A percentile compares a stretch with the other conserved stretches of the same genome.
These are phyloP conservation scores for Chaetomiaceae sp. DNA, from an alignment of 2,329 filamentous ascomycete genomes.

Conservation along the genomic window DNA sequence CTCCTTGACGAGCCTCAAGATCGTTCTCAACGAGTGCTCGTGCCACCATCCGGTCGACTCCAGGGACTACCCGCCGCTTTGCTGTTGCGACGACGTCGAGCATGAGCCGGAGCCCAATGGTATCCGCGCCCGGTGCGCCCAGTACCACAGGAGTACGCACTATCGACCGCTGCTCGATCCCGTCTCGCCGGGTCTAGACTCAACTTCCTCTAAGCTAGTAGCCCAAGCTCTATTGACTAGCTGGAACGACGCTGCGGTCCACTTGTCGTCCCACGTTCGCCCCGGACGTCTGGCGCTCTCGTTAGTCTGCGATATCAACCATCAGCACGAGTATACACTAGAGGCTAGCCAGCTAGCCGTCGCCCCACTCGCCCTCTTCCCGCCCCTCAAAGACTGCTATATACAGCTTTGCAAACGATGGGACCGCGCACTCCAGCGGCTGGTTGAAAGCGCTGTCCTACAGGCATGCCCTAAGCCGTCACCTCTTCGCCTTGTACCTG, in stretches of 20 bases:
- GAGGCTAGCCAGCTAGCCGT: slow-evolving; percentile 3
- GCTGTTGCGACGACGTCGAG: background rate
- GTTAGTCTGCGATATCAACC: slow-evolving; percentile 15
- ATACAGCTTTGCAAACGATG: slow-evolving; percentile 7
- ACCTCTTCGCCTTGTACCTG: background rate
- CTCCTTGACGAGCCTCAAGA: slow-evolving; percentile 13
- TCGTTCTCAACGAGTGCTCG: slow-evolving; percentile 13
- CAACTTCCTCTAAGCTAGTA: background rate
- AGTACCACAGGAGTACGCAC: background rate
- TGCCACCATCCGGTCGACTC: slow-evolving; percentile 5
- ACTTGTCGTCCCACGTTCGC: slow-evolving; percentile 7
- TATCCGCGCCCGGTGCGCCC: background rate
- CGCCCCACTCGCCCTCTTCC: slow-evolving; percentile 9
- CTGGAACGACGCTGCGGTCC: slow-evolving; percentile 4
- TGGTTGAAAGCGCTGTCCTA: slow-evolving; percentile 15
- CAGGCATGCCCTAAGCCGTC: slow-evolving; percentile 1
- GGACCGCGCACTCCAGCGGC: slow-evolving; percentile 8
- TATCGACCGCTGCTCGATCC: background rate
- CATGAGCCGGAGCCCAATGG: background rate
- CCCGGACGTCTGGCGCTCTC: slow-evolving; percentile 10
- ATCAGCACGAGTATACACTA: background rate
- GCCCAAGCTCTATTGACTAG: slow-evolving; percentile 5
- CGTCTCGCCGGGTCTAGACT: background rate
- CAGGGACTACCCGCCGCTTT: background rate
- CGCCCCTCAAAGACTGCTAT: slow-evolving; percentile 14